A percentile compares a stretch with the other conserved stretches of the same genome.
Conservation (phyloP, 2,329 filamentous ascomycete genomes). For the Aurifilum marmelostoma region DNA sequence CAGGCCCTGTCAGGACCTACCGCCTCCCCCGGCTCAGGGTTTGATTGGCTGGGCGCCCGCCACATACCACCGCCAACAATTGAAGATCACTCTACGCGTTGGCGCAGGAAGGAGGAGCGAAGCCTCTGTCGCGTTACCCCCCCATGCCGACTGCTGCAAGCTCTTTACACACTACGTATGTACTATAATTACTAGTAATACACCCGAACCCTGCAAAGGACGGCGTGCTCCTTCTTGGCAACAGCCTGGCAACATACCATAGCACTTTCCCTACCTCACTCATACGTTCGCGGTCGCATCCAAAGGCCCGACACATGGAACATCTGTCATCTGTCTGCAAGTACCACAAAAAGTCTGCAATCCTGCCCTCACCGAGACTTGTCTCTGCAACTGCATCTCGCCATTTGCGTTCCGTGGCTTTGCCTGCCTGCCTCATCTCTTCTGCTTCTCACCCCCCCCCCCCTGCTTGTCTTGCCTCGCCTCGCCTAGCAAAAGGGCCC, state of each 20-base stretch:
- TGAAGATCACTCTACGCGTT: slow-evolving; percentile 5
- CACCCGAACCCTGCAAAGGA: neutral
- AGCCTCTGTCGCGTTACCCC: neutral
- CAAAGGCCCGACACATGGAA: neutral
- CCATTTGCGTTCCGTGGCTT: neutral
- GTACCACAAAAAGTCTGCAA: neutral
- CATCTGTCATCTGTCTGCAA: neutral
- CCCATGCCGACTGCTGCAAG: neutral
- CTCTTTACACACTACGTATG: neutral
- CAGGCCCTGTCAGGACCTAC: neutral
- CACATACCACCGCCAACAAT: neutral
- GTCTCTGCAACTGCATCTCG: slow-evolving; percentile 1
- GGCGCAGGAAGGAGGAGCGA: neutral
- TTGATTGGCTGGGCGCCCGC: neutral
- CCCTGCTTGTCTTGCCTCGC: neutral
- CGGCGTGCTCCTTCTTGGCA: neutral
- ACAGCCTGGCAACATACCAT: too few species aligned
- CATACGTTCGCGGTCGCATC: neutral
- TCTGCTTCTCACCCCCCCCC: neutral
- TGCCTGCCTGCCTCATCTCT: neutral
- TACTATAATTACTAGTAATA: slow-evolving; percentile 1
- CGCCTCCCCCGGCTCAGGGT: neutral
- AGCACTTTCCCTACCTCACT: neutral
- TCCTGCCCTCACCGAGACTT: slow-evolving; percentile 5
- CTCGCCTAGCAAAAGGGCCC: neutral